Percentiles rank a stretch among this genome's conserved stretches.
Conservation (phyloP, 768 basidiomycete species). For the Serendipita vermifera region DNA sequence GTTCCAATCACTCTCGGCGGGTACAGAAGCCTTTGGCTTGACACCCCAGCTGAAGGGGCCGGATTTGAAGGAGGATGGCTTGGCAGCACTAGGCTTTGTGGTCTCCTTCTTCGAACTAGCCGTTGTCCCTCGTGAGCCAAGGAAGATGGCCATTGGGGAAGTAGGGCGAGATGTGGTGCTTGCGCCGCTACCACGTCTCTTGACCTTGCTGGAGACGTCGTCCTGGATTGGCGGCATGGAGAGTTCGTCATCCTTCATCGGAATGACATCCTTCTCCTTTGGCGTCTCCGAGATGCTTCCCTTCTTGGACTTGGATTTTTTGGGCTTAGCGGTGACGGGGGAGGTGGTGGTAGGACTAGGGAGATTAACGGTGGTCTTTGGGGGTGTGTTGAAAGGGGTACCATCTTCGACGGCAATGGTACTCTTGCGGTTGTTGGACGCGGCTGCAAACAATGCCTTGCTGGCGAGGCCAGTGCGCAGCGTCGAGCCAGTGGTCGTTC, state of each 20-base stretch:
- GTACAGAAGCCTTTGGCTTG: neutral
- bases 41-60: neutral
- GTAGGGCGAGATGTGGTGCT: neutral
- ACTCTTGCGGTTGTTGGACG: neutral
- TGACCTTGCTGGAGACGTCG: neutral
- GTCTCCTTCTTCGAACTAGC: neutral
- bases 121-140: neutral
- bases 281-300: conserved; percentile 1
- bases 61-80: neutral
- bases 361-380: neutral
- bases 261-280: neutral
- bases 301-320: conserved; percentile 4
- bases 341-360: neutral
- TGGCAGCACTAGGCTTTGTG: neutral
- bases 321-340: neutral
- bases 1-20: neutral
- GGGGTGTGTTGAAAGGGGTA: conserved; percentile 2
- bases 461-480: neutral
- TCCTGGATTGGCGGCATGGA: neutral
- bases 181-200: neutral
- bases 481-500: neutral
- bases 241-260: neutral
- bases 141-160: neutral
- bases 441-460: neutral
- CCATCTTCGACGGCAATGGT: conserved; percentile 7